Conservation (phyloP, 2,329 filamentous ascomycete species). For the Cercospora canescens region DNA sequence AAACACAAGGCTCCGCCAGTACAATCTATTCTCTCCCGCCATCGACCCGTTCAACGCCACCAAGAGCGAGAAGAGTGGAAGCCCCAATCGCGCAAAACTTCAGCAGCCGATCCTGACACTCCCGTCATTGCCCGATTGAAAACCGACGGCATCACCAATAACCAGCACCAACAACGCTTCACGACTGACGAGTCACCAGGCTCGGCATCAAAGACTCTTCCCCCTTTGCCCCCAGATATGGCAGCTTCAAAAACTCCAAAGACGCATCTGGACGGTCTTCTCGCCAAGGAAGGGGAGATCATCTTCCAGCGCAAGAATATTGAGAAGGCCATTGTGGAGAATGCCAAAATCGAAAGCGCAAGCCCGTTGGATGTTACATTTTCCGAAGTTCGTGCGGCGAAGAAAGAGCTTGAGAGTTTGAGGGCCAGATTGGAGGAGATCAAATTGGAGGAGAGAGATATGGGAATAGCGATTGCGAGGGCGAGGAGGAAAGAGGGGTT, state of each 20-base stretch:
- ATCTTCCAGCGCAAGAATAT: conserved; percentile 70
- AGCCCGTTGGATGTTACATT: conserved; percentile 67
- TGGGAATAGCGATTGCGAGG: conserved; percentile 73
- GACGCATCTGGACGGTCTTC: conserved; percentile 63
- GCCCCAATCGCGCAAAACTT: conserved; percentile 27
- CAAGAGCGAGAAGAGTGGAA: conserved; percentile 31
- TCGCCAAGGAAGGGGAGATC: conserved; percentile 65
- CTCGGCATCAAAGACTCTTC: conserved; percentile 31
- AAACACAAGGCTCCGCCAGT: conserved; percentile 27
- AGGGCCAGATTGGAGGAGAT: conserved; percentile 70
- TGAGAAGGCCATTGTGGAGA: conserved; percentile 69
- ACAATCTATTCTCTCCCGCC: conserved; percentile 37
- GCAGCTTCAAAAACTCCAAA: conserved; percentile 17
- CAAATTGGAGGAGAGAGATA: conserved; percentile 73
- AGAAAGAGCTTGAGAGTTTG: conserved; percentile 66
- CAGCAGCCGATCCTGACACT: conserved; percentile 3
- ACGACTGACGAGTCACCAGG: conserved; percentile 12
- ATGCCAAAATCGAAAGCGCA: conserved; percentile 72
- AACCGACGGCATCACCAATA: conserved; percentile 12
- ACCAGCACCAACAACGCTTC: conserved; percentile 8
- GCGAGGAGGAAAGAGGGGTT: conserved; percentile 67
- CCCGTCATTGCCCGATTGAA: conserved; percentile 17
- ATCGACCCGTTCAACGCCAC: conserved; percentile 31
- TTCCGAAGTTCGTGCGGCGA: conserved; percentile 55
- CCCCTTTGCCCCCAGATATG: conserved; percentile 47